Base-by-base conservation (phyloP, 441 rosid species). In the Pelargonium citronellum region DNA sequence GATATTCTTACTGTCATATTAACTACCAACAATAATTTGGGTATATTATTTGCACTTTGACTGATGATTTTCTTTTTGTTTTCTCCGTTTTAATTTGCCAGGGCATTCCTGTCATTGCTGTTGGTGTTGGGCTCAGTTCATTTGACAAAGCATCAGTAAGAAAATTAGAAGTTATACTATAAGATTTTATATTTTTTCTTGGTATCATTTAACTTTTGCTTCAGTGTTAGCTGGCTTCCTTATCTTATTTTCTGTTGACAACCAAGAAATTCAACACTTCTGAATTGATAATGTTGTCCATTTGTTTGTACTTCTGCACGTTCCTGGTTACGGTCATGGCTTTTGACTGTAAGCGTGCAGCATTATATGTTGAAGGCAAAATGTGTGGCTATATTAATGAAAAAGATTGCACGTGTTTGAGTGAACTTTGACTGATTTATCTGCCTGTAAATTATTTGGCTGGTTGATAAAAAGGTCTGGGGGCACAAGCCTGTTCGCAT, bases 51-150 rank as follows among this genome's bases (percentile, higher is more conserved):
- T 19, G 22, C 11, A 17, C 64, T 72, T 58, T 17, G 16, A 70
- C 60, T 61, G 13, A 37, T 17, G 15, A 1, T 39, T 61, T 13
- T 12, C 16, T 9, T 39, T 68, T 10, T 11, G 5, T 7, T 67
- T 0, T 64, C 41, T 1, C 1, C 6, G 4, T 5, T 12, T 72
- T 69, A 39, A 44, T 71, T 63, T 49, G 43, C 39, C 70, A 89
- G 94, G 94, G 94, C 73, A 85, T 78, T 76, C 94, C 94, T 74
- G 87, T 89, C 77, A 74, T 87, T 80, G 91, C 91, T 51, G 6
- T 79, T 68, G 94, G 94, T 67, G 89, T 82, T 74, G 94, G 91
- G 81, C 86, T 81, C 72, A 89, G 94, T 85, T 83, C 88, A 67
- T 85, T 66, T 77, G 94, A 89, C 78, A 87, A 84, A 81, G 89